Percentiles rank a stretch among this genome's conserved stretches.
Conservation (phyloP, 1,284 basidiomycete species). For the Cryptococcus deneoformans region DNA sequence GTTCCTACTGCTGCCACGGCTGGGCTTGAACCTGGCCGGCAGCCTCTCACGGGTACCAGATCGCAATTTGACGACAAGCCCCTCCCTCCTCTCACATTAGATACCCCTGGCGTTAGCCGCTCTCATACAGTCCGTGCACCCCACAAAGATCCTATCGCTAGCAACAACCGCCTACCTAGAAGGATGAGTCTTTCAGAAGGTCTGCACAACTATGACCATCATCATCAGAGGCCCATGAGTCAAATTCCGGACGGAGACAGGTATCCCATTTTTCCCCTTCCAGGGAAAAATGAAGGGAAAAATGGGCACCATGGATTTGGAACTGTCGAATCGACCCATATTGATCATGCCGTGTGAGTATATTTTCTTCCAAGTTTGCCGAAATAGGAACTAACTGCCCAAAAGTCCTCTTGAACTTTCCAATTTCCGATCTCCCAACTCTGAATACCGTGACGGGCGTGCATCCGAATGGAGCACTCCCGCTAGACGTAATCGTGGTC, state of each 20-base stretch:
- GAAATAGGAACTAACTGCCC: not conserved
- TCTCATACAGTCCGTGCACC: conserved; percentile 12
- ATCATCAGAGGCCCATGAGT: conserved; percentile 9
- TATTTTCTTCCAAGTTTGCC: not conserved
- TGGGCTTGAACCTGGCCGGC: not conserved
- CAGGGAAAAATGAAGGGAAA: conserved; percentile 2
- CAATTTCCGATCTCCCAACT: conserved; percentile 11
- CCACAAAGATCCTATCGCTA: conserved; percentile 5
- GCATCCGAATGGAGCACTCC: conserved; percentile 11
- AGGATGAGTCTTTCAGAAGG: conserved; percentile 19
- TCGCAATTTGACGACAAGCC: conserved; percentile 21
- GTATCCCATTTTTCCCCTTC: conserved; percentile 32
- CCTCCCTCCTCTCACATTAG: conserved; percentile 15
- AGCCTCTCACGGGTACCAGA: conserved; percentile 2
- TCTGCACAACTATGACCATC: conserved; percentile 14
- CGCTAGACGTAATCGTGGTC: conserved; percentile 5
- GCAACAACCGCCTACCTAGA: conserved; percentile 4
- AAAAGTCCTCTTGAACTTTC: conserved; percentile 1
- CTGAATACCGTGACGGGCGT: conserved; percentile 1
- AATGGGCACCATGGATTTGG: not conserved
- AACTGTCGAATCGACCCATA: no score
- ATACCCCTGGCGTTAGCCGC: not conserved
- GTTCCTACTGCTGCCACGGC: conserved; percentile 6
- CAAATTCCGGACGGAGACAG: conserved; percentile 29
- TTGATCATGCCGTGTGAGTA: conserved; percentile 27